phyloP scores from a whole-genome alignment of 805 yeast species.

The Metschnikowia henanensis region DNA sequence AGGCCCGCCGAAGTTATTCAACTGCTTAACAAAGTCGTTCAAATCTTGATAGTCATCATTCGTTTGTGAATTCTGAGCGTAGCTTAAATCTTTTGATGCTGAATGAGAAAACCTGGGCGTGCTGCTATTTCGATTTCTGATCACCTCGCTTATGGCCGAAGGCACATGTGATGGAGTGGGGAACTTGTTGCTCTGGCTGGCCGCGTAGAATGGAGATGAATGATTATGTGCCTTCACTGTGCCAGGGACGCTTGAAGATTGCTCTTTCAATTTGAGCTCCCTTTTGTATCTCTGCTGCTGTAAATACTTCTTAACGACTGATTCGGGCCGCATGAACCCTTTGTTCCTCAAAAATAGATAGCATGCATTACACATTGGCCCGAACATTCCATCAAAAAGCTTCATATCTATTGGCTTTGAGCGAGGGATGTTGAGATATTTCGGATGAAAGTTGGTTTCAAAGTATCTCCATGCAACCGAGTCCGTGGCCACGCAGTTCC shows the following conservation, averaged over 20 bases:
- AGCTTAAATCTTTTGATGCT: conserved; percentile 10
- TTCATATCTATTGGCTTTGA: conserved; percentile 40
- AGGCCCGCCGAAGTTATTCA: conserved; percentile 42
- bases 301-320: conserved; percentile 44
- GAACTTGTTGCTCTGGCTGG: conserved; percentile 28
- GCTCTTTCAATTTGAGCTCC: conserved; percentile 33
- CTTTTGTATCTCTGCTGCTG: conserved; percentile 45
- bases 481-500: conserved; percentile 37
- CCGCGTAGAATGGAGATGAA: conserved; percentile 12
- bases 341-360: conserved; percentile 42
- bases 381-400: conserved; percentile 47
- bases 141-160: conserved; percentile 39
- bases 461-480: conserved; percentile 47
- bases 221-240: conserved; percentile 5
- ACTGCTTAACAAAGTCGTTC: conserved; percentile 41
- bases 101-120: conserved; percentile 5
- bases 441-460: conserved; percentile 38
- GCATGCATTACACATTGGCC: conserved; percentile 48
- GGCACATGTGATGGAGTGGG: conserved; percentile 41
- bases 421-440: conserved; percentile 36
- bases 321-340: conserved; percentile 47
- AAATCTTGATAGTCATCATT: conserved; percentile 31
- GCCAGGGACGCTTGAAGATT: conserved; percentile 11
- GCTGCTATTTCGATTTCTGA: conserved; percentile 20
- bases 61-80: conserved; percentile 13